Percentiles rank a stretch among this genome's conserved stretches.
These are phyloP conservation scores for Camellia oleifera DNA, from an alignment of 179 eudicot species.

Conservation along the genomic window DNA sequence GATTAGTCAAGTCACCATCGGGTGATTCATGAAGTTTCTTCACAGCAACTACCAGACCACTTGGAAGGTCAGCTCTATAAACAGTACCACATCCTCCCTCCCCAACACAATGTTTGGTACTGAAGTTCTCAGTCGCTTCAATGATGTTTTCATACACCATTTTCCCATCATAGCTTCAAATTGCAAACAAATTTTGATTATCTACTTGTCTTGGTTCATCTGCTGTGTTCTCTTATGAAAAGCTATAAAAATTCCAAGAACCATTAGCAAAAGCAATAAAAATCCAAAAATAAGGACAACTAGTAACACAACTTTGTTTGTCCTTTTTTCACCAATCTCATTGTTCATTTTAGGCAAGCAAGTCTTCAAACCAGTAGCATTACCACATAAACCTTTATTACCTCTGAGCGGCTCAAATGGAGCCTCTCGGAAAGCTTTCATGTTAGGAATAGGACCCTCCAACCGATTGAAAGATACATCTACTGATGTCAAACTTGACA, in stretches of 20 bases:
- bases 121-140: background rate
- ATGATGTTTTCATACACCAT: background rate
- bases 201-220: background rate
- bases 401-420: slow-evolving; percentile 20
- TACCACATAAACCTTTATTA: slow-evolving; percentile 8
- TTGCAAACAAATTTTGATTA: slow-evolving; percentile 14
- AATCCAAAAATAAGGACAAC: slow-evolving; percentile 1
- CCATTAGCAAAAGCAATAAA: background rate
- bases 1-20: background rate
- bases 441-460: slow-evolving; percentile 45
- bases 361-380: slow-evolving; percentile 21
- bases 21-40: background rate
- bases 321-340: background rate
- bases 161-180: slow-evolving; percentile 23
- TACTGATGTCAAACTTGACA: background rate
- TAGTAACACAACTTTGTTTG: background rate
- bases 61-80: slow-evolving; percentile 30
- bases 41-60: slow-evolving; percentile 15
- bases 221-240: background rate
- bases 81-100: slow-evolving; percentile 29
- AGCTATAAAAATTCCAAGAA: background rate
- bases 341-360: slow-evolving; percentile 20
- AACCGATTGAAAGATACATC: slow-evolving; percentile 45
- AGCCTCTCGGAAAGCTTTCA: slow-evolving; percentile 27
- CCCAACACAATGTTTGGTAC: background rate